A percentile compares a stretch with the other conserved stretches of the same genome.
phyloP scores from a whole-genome alignment of 331 rosid species.

The Dryas integrifolia region DNA sequence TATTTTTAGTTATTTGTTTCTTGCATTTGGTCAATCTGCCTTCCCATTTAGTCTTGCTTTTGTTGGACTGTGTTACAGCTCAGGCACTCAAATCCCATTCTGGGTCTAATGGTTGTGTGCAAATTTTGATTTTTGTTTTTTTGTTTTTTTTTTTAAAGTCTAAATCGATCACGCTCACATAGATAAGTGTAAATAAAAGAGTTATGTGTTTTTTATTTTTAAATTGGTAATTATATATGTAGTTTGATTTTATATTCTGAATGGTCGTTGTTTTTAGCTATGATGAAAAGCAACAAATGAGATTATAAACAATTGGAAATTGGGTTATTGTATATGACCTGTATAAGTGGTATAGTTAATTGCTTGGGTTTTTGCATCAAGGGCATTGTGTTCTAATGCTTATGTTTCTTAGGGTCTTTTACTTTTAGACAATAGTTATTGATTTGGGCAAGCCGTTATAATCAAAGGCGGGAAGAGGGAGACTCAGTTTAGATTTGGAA shows the following conservation, averaged over 20 bases:
- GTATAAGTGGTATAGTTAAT: constrained; percentile 7
- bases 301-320: neutral
- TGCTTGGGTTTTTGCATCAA: constrained; percentile 1
- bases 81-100: neutral
- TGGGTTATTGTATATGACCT: constrained; percentile 8
- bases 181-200: neutral
- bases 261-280: neutral
- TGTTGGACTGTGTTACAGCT: neutral
- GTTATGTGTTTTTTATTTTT: neutral
- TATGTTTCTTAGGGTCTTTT: neutral
- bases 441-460: neutral
- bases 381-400: neutral
- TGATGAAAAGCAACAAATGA: neutral
- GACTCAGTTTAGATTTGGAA: constrained; percentile 9
- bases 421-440: neutral
- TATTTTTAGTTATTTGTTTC: neutral
- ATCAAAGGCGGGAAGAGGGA: neutral
- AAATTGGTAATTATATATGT: neutral
- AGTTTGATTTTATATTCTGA: neutral
- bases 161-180: neutral
- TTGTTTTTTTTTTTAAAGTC: too few relatives aligned
- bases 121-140: neutral
- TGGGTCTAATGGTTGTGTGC: constrained; percentile 1
- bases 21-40: constrained; percentile 8
- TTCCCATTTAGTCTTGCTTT: neutral